Percentiles rank a stretch among this genome's conserved stretches.
Evolutionary conservation across 176 grass and related monocot genomes (phyloP).

Genomic region (Microstegium vimineum): DNA sequence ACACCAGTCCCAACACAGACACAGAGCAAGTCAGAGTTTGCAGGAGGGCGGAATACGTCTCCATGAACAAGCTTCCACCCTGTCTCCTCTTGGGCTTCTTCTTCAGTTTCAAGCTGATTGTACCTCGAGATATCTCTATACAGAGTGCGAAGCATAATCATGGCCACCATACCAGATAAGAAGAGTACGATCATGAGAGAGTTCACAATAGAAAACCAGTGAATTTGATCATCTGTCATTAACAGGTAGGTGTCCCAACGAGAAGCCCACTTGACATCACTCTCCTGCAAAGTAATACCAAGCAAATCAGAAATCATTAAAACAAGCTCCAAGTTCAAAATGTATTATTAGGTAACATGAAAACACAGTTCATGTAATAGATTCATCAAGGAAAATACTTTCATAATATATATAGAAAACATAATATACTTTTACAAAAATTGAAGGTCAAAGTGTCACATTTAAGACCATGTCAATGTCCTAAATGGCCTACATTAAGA

Average conservation of each 20-base stretch:
- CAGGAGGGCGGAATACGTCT: slow-evolving; percentile 37
- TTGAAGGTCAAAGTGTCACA: no score
- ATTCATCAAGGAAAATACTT: no score
- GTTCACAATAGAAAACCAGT: slow-evolving; percentile 48
- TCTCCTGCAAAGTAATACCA: no score
- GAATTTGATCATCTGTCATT: slow-evolving; percentile 43
- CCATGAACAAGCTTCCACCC: slow-evolving; percentile 51
- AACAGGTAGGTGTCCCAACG: slow-evolving; percentile 40
- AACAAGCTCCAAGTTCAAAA: no score
- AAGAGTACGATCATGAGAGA: slow-evolving; percentile 46
- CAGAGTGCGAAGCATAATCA: slow-evolving; percentile 44
- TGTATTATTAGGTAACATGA: no score
- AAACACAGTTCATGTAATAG: no score
- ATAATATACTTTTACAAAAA: no score
- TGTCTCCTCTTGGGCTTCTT: slow-evolving; percentile 45
- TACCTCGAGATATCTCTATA: slow-evolving; percentile 41
- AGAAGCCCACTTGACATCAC: slow-evolving; percentile 44
- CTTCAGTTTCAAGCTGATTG: slow-evolving; percentile 38
- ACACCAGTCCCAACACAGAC: slow-evolving; percentile 45
- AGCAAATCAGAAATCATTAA: no score
- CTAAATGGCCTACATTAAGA: no score
- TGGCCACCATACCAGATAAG: slow-evolving; percentile 45
- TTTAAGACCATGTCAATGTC: no score
- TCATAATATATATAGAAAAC: no score
- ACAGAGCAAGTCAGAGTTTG: slow-evolving; percentile 34